Conservation (phyloP, 23 red algal genomes). For the Gracilaria domingensis region DNA sequence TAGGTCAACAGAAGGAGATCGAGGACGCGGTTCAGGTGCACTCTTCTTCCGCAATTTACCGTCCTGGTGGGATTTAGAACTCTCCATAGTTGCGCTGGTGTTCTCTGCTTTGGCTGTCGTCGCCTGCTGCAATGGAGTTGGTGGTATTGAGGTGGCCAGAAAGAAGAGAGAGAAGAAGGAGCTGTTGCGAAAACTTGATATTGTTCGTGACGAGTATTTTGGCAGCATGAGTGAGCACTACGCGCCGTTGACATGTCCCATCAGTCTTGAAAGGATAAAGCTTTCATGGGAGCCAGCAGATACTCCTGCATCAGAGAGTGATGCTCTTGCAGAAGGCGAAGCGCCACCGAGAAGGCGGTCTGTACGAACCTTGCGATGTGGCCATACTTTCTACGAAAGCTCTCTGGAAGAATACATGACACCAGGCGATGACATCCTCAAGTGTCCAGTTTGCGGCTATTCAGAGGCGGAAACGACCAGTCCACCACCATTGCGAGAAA, state of each 20-base stretch:
- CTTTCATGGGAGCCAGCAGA: constrained; percentile 25
- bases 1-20: constrained; percentile 6
- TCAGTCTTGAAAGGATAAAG: constrained; percentile 47
- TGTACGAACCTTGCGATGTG: constrained; percentile 46
- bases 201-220: constrained; percentile 40
- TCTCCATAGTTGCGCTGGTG: constrained; percentile 33
- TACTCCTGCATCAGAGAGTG: not conserved
- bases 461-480: not conserved
- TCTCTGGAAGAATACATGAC: constrained; percentile 46
- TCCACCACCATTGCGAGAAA: constrained; percentile 8
- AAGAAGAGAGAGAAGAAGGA: constrained; percentile 25
- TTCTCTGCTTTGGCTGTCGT: not conserved
- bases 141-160: constrained; percentile 41
- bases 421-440: not conserved
- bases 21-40: not conserved
- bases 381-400: constrained; percentile 41
- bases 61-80: constrained; percentile 55
- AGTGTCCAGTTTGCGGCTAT: constrained; percentile 47
- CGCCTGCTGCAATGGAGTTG: constrained; percentile 59
- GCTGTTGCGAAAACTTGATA: constrained; percentile 40
- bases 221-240: constrained; percentile 26
- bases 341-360: not conserved
- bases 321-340: not conserved
- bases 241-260: constrained; percentile 27
- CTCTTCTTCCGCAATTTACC: constrained; percentile 18